Conservation (phyloP, 2,329 filamentous ascomycete genomes). For the Phyllosticta citribraziliensis region DNA sequence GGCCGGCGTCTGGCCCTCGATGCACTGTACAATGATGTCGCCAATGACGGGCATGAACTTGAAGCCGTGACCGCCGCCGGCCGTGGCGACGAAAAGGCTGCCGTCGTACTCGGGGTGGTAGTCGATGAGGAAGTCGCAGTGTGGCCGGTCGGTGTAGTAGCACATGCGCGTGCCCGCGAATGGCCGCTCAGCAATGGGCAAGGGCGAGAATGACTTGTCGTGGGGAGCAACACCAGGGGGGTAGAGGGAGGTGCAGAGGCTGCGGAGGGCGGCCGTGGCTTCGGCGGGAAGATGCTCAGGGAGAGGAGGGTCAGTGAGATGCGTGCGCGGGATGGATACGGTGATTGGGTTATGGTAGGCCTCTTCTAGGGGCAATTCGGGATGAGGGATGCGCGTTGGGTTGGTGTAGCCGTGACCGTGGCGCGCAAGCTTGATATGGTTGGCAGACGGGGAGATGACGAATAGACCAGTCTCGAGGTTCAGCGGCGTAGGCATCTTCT, state of each 20-base stretch:
- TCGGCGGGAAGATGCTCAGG: conserved; percentile 23
- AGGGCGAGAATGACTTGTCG: conserved; percentile 11
- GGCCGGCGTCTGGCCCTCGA: conserved; percentile 31
- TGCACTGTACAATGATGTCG: conserved; percentile 42
- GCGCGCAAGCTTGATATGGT: conserved; percentile 39
- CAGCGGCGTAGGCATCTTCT: conserved; percentile 59
- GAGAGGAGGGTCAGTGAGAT: conserved; percentile 23
- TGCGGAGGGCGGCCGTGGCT: conserved; percentile 21
- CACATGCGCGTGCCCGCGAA: conserved; percentile 41
- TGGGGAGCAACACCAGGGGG: conserved; percentile 19
- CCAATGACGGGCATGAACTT: conserved; percentile 53
- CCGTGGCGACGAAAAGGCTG: conserved; percentile 50
- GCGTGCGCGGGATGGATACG: conserved; percentile 40
- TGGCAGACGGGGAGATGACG: conserved; percentile 54
- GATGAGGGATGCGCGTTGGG: conserved; percentile 36
- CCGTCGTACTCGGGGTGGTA: conserved; percentile 38
- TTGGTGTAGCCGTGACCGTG: conserved; percentile 43
- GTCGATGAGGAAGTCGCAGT: conserved; percentile 46
- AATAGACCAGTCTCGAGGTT: conserved; percentile 65
- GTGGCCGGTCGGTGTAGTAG: conserved; percentile 48
- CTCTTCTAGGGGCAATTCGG: conserved; percentile 21
- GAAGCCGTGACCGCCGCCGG: conserved; percentile 53
- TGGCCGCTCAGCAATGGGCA: conserved; percentile 26
- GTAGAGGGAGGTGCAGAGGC: conserved; percentile 18
- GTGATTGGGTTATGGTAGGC: conserved; percentile 25